Conservation (phyloP, 192 early-diverging fungal species). For the Glomus cerebriforme region DNA sequence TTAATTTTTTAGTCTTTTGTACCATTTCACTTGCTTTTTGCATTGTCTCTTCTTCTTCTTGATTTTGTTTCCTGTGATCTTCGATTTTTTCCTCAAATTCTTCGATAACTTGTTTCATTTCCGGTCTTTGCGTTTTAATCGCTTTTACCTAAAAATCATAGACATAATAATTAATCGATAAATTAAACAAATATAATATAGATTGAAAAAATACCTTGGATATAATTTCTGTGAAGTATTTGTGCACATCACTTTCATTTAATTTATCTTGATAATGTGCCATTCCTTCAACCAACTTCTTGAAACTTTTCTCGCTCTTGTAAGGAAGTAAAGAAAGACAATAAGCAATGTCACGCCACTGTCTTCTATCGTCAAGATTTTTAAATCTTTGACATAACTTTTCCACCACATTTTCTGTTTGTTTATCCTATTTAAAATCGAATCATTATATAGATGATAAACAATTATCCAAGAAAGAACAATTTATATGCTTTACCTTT, state of each 20-base stretch:
- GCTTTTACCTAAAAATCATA: slow-evolving; percentile 54
- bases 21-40: too few species aligned
- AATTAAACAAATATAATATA: too few species aligned
- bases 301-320: slow-evolving; percentile 84
- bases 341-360: slow-evolving; percentile 93
- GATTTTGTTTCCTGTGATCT: slow-evolving; percentile 48
- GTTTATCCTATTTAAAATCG: slow-evolving; percentile 72
- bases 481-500: slow-evolving; percentile 32
- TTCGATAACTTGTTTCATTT: slow-evolving; percentile 78
- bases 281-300: slow-evolving; percentile 81
- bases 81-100: slow-evolving; percentile 84
- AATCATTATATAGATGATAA: neutral
- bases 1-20: too few species aligned
- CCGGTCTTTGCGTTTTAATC: slow-evolving; percentile 67
- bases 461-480: neutral
- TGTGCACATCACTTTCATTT: slow-evolving; percentile 79
- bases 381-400: slow-evolving; percentile 96
- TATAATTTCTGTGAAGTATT: slow-evolving; percentile 85
- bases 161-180: neutral
- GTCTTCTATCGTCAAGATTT: slow-evolving; percentile 71
- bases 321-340: slow-evolving; percentile 90
- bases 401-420: slow-evolving; percentile 93
- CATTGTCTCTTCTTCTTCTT: too few species aligned
- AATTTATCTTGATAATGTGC: slow-evolving; percentile 92
- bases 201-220: slow-evolving; percentile 52